phyloP scores from a whole-genome alignment of 1,139 yeast genomes.

The Protomyces arabidopsidicola region DNA sequence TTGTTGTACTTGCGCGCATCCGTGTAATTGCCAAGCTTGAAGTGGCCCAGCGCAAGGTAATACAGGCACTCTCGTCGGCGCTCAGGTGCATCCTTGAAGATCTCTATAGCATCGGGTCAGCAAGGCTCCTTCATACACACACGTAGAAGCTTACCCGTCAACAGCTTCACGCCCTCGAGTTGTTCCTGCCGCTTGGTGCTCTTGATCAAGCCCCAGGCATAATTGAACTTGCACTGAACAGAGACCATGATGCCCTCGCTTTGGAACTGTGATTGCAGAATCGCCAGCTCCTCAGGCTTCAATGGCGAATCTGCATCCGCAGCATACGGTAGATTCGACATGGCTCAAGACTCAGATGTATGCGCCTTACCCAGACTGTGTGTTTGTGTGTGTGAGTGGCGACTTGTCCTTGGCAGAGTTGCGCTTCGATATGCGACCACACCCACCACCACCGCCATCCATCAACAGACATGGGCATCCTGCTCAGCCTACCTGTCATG shows the following conservation, averaged over 20 bases:
- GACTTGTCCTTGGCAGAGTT: neutral
- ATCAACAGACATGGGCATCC: constrained; percentile 13
- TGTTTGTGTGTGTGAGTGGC: neutral
- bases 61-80: constrained; percentile 87
- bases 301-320: constrained; percentile 47
- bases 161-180: constrained; percentile 68
- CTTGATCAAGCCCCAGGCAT: constrained; percentile 93
- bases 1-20: constrained; percentile 85
- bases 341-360: neutral
- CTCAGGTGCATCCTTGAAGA: constrained; percentile 68
- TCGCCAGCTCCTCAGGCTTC: constrained; percentile 65
- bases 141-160: constrained; percentile 53
- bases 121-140: neutral
- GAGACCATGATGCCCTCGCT: constrained; percentile 76
- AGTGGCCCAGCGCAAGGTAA: constrained; percentile 82
- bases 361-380: neutral
- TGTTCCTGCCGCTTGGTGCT: constrained; percentile 59
- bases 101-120: constrained; percentile 27
- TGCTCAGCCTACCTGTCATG: constrained; percentile 19
- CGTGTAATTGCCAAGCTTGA: constrained; percentile 78
- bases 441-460: no score
- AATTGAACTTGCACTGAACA: constrained; percentile 81
- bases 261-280: constrained; percentile 70
- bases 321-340: constrained; percentile 25
- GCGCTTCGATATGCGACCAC: neutral